phyloP scores from a whole-genome alignment of 78 protist species.

The Pelomyxa schiedti region DNA sequence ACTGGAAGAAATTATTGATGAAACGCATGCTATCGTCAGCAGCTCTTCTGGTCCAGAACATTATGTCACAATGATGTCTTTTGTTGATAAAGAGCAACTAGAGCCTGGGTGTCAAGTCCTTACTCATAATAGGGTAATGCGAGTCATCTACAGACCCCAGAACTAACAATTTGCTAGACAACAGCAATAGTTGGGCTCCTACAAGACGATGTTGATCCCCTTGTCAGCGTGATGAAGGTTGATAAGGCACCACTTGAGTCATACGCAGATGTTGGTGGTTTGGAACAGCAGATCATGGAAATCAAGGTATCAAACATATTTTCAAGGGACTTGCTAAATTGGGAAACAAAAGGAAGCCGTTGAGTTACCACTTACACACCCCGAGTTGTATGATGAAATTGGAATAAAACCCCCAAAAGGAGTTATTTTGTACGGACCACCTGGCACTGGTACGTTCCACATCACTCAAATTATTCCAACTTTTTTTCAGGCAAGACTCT shows the following conservation, averaged over 20 bases:
- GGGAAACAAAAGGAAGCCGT: too few relatives aligned
- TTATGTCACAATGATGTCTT: slow-evolving; percentile 90
- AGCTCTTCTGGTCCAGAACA: slow-evolving; percentile 90
- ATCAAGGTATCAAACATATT: too few relatives aligned
- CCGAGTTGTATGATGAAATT: slow-evolving; percentile 97
- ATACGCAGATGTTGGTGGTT: slow-evolving; percentile 98
- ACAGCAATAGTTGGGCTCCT: slow-evolving; percentile 91
- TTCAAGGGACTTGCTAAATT: slow-evolving; percentile 7
- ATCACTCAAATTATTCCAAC: slow-evolving; percentile 7
- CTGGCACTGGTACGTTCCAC: too few relatives aligned
- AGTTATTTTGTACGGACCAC: slow-evolving; percentile 96
- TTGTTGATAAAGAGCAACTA: slow-evolving; percentile 95
- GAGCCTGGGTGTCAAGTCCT: slow-evolving; percentile 90
- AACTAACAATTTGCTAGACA: not conserved
- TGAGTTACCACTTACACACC: slow-evolving; percentile 98
- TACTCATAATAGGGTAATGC: slow-evolving; percentile 72
- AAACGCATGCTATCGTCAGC: slow-evolving; percentile 92
- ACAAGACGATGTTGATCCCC: slow-evolving; percentile 92
- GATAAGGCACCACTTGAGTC: slow-evolving; percentile 98
- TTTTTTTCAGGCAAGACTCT: slow-evolving; percentile 99
- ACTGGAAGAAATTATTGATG: slow-evolving; percentile 98
- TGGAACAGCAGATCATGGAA: slow-evolving; percentile 94
- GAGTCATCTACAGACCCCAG: not conserved
- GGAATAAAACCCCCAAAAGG: slow-evolving; percentile 99
- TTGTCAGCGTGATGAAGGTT: slow-evolving; percentile 98